Evolutionary conservation across 163 green algal genomes (phyloP).

Genomic region (Trebouxiophyceae sp.): DNA sequence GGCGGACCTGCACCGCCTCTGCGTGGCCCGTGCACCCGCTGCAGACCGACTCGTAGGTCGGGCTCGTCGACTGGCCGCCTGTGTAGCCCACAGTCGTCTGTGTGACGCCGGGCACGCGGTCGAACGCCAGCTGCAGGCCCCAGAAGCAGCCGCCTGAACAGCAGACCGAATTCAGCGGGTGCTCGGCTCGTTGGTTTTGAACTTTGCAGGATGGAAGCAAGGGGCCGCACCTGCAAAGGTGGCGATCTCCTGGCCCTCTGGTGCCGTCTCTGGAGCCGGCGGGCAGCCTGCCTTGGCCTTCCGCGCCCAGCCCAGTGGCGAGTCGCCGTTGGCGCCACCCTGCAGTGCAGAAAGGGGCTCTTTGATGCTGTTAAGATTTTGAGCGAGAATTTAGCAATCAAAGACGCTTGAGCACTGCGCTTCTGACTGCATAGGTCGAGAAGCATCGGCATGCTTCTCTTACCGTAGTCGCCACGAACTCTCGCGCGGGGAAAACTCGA

Average conservation of each 20-base stretch:
- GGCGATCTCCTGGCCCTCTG: constrained; percentile 20
- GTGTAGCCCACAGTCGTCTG: constrained; percentile 68
- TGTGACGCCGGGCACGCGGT: constrained; percentile 63
- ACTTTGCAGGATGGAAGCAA: background rate
- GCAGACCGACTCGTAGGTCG: constrained; percentile 69
- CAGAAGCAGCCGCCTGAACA: constrained; percentile 64
- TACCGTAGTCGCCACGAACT: too few species aligned
- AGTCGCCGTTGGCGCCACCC: too few species aligned
- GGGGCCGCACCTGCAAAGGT: constrained; percentile 27
- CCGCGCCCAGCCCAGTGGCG: too few species aligned
- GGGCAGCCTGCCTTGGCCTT: too few species aligned
- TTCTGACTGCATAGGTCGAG: too few species aligned
- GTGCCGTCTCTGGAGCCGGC: constrained; percentile 7
- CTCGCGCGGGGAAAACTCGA: too few species aligned
- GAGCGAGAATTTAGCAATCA: too few species aligned
- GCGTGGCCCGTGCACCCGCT: constrained; percentile 66
- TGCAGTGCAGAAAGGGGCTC: too few species aligned
- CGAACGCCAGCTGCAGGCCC: constrained; percentile 69
- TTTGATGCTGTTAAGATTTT: too few species aligned
- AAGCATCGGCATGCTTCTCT: too few species aligned
- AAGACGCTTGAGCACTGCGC: too few species aligned
- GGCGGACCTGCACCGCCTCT: constrained; percentile 56
- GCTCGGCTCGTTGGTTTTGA: background rate
- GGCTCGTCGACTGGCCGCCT: constrained; percentile 39
- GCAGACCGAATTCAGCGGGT: background rate